Conservation (phyloP, 306 rosid species). For the Dalbergia cultrata region DNA sequence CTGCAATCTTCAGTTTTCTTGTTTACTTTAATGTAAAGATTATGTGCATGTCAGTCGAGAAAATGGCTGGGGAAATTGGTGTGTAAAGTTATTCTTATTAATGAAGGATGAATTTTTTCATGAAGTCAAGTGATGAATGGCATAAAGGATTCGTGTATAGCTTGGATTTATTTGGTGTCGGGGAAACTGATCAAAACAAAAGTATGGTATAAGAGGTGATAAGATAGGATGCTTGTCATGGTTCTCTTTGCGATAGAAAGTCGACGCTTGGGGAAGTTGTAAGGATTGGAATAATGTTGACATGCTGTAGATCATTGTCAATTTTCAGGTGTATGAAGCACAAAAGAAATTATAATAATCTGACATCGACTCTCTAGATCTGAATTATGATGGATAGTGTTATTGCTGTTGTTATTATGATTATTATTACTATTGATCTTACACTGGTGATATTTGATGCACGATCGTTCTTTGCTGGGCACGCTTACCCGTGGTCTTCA, state of each 20-base stretch:
- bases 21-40: neutral
- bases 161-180: neutral
- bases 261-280: neutral
- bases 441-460: neutral
- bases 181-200: neutral
- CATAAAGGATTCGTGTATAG: neutral
- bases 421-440: neutral
- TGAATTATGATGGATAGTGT: neutral
- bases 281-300: neutral
- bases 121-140: neutral
- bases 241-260: neutral
- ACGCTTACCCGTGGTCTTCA: neutral
- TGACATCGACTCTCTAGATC: neutral
- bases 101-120: neutral
- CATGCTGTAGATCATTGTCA: neutral
- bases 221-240: neutral
- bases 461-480: neutral
- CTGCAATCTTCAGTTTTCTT: neutral
- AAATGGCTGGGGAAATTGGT: neutral
- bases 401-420: neutral
- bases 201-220: neutral
- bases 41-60: neutral
- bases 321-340: neutral
- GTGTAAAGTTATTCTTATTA: neutral
- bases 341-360: neutral